phyloP scores from a whole-genome alignment of 78 protist species.

The Dictyostelium capitatum region DNA sequence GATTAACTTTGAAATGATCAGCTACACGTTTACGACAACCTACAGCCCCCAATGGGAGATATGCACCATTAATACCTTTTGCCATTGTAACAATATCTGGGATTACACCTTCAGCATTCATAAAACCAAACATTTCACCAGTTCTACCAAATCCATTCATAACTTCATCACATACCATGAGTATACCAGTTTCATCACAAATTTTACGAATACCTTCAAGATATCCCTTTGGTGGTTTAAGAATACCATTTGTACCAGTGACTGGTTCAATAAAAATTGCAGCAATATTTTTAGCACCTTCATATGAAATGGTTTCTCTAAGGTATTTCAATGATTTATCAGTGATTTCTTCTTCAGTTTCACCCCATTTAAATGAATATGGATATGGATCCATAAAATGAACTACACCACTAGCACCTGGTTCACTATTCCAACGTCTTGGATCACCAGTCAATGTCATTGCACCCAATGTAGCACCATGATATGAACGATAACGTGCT shows the following conservation, averaged over 20 bases:
- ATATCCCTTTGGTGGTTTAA: constrained; percentile 76
- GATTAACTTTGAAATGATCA: constrained; percentile 34
- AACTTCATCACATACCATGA: constrained; percentile 86
- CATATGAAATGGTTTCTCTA: constrained; percentile 68
- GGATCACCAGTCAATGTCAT: constrained; percentile 85
- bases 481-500: constrained; percentile 87
- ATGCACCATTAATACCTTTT: constrained; percentile 87
- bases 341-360: constrained; percentile 73
- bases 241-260: constrained; percentile 83
- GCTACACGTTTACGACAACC: constrained; percentile 77
- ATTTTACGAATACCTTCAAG: constrained; percentile 81
- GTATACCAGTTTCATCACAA: constrained; percentile 83
- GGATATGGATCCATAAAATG: constrained; percentile 80
- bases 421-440: constrained; percentile 79
- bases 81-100: constrained; percentile 90
- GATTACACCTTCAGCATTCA: constrained; percentile 59
- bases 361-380: constrained; percentile 54
- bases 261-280: constrained; percentile 83
- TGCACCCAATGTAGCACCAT: constrained; percentile 83
- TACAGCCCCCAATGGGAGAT: constrained; percentile 79
- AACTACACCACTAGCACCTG: constrained; percentile 56
- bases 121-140: constrained; percentile 86
- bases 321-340: constrained; percentile 32
- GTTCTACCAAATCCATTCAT: constrained; percentile 89
- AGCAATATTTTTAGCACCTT: constrained; percentile 72